phyloP scores from a whole-genome alignment of 1,284 basidiomycete genomes.

The Pisolithus thermaeus region DNA sequence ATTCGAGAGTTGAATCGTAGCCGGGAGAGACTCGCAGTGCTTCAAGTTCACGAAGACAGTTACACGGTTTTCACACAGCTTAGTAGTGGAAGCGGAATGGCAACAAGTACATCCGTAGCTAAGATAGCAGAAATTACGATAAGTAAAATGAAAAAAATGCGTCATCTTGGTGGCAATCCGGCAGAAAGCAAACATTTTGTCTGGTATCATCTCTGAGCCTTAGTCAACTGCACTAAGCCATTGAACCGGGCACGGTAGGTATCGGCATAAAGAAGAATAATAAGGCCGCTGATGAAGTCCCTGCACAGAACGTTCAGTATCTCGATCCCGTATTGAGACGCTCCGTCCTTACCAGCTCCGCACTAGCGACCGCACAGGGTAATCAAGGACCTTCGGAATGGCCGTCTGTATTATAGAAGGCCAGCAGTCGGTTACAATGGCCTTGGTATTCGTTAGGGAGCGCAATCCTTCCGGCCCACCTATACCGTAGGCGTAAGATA shows the following conservation, averaged over 20 bases:
- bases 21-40: neutral
- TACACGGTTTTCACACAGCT: too few relatives aligned
- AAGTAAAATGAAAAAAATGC: neutral
- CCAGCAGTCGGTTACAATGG: constrained; percentile 81
- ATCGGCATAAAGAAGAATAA: constrained; percentile 71
- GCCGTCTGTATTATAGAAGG: constrained; percentile 77
- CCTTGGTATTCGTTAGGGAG: constrained; percentile 81
- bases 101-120: too few relatives aligned
- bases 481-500: constrained; percentile 24
- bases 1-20: too few relatives aligned
- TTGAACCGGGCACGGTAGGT: constrained; percentile 57
- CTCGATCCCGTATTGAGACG: constrained; percentile 4
- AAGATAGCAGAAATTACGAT: neutral
- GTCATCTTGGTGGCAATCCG: neutral
- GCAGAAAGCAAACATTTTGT: neutral
- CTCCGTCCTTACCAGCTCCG: constrained; percentile 69
- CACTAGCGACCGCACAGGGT: constrained; percentile 76
- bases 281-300: constrained; percentile 73
- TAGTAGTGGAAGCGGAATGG: too few relatives aligned
- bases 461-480: constrained; percentile 91
- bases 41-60: neutral
- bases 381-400: constrained; percentile 85
- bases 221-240: constrained; percentile 40
- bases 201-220: constrained; percentile 20
- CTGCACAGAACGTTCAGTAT: constrained; percentile 33